Evolutionary conservation across 2,329 filamentous ascomycete genomes (phyloP), one percentile per base, ranked within the genome.

Genomic region (Diaporthe batatas): DNA sequence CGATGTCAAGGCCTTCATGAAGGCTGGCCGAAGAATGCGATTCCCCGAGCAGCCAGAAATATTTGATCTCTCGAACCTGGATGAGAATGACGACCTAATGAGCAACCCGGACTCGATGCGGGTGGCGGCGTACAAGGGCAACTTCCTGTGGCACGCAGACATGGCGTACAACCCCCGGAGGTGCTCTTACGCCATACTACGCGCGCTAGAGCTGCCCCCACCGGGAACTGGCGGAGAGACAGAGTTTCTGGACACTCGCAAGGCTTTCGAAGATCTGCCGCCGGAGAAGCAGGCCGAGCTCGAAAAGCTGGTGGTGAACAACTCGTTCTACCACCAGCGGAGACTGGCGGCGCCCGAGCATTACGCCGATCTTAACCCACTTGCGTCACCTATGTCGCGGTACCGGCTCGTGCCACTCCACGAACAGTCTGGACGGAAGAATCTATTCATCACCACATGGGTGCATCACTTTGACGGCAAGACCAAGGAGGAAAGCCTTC

Each of bases 371-470:
- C 74, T 84, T 6, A 77, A 81, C 47, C 76, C 79, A 0, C 68
- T 75, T 42, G 75, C 76, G 53, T 73, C 82, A 76, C 65, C 70
- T 16, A 59, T 76, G 81, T 75, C 77, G 29, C 76, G 81, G 14
- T 85, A 87, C 75, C 78, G 78, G 44, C 76, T 87, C 0, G 74
- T 86, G 0, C 84, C 86, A 76, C 76, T 70, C 3, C 86, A 87
- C 67, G 70, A 72, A 65, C 80, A 82, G 1, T 82, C 79, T 12
- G 83, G 82, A 4, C 77, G 85, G 3, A 83, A 80, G 79, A 86
- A 84, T 69, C 62, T 87, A 21, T 87, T 86, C 74, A 79, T 86
- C 47, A 83, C 84, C 0, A 78, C 80, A 3, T 83, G 86, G 74
- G 79, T 81, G 12, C 84, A 86, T 74, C 84, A 86, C 73, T 79